Conservation (phyloP, 345 rosid species). For the Noccaea caerulescens region DNA sequence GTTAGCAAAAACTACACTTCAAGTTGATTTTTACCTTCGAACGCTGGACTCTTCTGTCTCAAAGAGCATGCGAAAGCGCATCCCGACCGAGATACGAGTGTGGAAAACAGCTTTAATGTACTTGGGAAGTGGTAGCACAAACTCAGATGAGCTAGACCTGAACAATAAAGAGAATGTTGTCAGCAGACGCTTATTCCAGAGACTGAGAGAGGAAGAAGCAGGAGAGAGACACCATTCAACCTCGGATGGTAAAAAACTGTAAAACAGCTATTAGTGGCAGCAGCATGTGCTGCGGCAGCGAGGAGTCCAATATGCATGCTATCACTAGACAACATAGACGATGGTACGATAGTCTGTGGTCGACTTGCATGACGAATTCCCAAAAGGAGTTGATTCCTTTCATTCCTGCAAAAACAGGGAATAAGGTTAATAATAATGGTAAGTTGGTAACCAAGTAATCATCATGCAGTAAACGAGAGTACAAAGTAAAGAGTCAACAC, state of each 20-base stretch:
- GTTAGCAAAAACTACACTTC: slow-evolving; percentile 1
- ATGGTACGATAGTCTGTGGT: slow-evolving; percentile 51
- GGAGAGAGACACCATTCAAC: slow-evolving; percentile 24
- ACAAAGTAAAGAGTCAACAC: slow-evolving; percentile 11
- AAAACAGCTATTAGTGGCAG: slow-evolving; percentile 51
- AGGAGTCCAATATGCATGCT: slow-evolving; percentile 56
- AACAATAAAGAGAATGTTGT: slow-evolving; percentile 9
- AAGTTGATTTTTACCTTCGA: slow-evolving; percentile 49
- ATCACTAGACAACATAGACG: slow-evolving; percentile 51
- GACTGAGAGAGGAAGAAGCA: not conserved
- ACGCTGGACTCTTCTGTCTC: slow-evolving; percentile 76
- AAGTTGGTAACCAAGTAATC: not conserved
- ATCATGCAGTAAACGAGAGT: not conserved
- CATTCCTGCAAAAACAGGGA: slow-evolving; percentile 36
- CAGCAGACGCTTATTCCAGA: slow-evolving; percentile 1
- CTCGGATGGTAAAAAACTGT: slow-evolving; percentile 49
- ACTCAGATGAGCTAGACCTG: slow-evolving; percentile 71
- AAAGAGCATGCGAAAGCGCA: slow-evolving; percentile 75
- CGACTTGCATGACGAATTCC: slow-evolving; percentile 50
- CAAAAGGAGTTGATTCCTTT: slow-evolving; percentile 51
- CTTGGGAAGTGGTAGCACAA: slow-evolving; percentile 61
- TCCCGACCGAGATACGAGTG: slow-evolving; percentile 63
- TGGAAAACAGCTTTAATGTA: slow-evolving; percentile 62
- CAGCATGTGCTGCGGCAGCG: slow-evolving; percentile 53
- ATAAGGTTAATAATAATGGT: slow-evolving; percentile 5